A percentile compares a stretch with the other conserved stretches of the same genome.
Conservation (phyloP, 306 rosid species). For the Benincasa hispida region DNA sequence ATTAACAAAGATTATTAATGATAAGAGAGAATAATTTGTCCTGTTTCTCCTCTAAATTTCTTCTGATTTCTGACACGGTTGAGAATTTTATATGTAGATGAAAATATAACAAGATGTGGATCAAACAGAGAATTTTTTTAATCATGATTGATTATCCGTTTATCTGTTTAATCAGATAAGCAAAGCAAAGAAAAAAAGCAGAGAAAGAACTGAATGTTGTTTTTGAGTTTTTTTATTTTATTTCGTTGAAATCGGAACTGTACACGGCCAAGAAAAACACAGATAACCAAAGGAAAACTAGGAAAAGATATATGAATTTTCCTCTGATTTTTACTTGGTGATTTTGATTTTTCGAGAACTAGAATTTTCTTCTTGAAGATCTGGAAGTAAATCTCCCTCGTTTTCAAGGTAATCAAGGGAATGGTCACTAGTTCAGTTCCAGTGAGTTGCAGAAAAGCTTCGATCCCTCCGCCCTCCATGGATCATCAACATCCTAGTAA, state of each 20-base stretch:
- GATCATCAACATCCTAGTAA: not conserved
- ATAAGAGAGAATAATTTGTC: not conserved
- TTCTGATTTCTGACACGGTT: not conserved
- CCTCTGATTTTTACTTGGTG: not conserved
- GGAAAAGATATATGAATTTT: conserved; percentile 1
- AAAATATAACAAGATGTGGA: not conserved
- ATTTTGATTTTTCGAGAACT: not conserved
- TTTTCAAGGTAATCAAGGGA: not conserved
- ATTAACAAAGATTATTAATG: not conserved
- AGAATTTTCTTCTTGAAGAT: not conserved
- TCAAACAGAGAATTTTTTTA: not conserved
- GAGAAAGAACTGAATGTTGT: not conserved
- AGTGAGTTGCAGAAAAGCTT: not conserved
- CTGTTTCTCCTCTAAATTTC: not conserved
- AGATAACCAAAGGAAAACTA: conserved; percentile 2
- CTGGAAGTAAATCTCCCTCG: not conserved
- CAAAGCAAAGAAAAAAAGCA: not conserved
- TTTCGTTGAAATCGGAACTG: not conserved
- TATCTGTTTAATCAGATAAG: not conserved
- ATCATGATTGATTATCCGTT: not conserved
- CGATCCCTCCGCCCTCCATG: not conserved
- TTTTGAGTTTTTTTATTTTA: not conserved
- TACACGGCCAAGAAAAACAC: not conserved
- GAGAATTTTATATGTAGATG: not conserved
- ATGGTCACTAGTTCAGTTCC: not conserved